Evolutionary conservation across 2,329 filamentous ascomycete genomes (phyloP), one percentile per base, ranked within the genome.

Genomic region (Fusarium robinianum): DNA sequence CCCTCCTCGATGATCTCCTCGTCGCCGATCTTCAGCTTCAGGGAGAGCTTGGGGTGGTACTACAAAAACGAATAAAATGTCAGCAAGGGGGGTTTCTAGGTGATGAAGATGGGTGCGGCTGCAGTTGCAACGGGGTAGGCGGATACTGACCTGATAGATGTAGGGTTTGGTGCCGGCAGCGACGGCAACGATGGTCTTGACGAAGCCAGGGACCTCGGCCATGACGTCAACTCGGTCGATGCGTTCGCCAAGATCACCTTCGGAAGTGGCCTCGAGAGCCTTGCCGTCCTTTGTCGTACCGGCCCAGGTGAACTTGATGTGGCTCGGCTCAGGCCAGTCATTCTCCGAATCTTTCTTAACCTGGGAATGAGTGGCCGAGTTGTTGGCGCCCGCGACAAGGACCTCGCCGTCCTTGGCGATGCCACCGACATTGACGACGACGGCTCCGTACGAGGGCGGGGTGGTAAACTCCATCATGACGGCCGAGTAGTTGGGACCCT

Each of bases 391-490:
- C 26, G 85, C 90, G 43, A 81, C 80, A 51, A 97, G 69, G 46
- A 96, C 83, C 69, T 92, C 84, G 48, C 81, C 87, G 48, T 96
- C 88, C 64, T 85, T 91, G 41, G 81, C 84, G 46, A 99, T 81
- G 39, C 84, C 88, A 41, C 91, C 89, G 14, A 97, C 87, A 53
- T 81, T 87, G 52, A 99, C 90, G 12, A 81, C 73, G 1, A 91
- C 96, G 36, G 83, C 84, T 22, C 88, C 94, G 65, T 99, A 99
- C 5, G 92, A 96, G 4, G 88, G 83, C 18, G 94, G 95, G 1
- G 94, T 99, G 24, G 84, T 95, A 69, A 85, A 99, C 69, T 97
- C 88, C 94, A 99, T 99, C 75, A 97, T 76, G 55, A 95, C 73
- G 18, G 91, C 92, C 18, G 91, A 94, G 73, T 90, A 87, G 14